Evolutionary conservation across 1,139 yeast genomes (phyloP).

Genomic region (Lodderomyces margitis): DNA sequence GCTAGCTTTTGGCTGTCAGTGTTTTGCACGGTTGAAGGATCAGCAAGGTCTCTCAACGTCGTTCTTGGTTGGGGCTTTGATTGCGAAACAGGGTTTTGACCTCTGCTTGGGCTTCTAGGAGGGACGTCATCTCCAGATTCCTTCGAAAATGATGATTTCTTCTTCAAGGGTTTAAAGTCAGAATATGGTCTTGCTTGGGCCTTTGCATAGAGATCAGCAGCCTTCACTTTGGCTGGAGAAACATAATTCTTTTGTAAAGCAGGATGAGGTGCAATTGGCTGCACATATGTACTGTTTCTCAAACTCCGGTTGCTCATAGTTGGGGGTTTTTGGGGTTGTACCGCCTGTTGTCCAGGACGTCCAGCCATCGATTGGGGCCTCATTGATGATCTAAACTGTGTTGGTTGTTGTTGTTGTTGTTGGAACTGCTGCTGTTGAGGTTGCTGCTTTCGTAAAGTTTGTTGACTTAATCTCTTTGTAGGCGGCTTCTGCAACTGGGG

Average conservation of each 20-base stretch:
- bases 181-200: slow-evolving; percentile 46
- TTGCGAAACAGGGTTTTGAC: not conserved
- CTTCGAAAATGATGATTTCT: slow-evolving; percentile 56
- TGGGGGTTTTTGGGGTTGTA: slow-evolving; percentile 6
- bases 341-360: slow-evolving; percentile 1
- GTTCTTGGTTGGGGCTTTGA: slow-evolving; percentile 7
- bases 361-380: slow-evolving; percentile 27
- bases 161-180: slow-evolving; percentile 36
- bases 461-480: slow-evolving; percentile 31
- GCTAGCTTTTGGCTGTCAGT: not conserved
- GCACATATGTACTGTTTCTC: slow-evolving; percentile 36
- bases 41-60: slow-evolving; percentile 12
- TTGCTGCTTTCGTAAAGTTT: slow-evolving; percentile 26
- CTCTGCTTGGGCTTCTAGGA: slow-evolving; percentile 11
- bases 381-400: slow-evolving; percentile 23
- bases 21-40: slow-evolving; percentile 8
- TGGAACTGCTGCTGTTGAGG: slow-evolving; percentile 4
- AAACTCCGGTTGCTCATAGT: slow-evolving; percentile 33
- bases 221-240: slow-evolving; percentile 44
- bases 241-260: slow-evolving; percentile 38
- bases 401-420: slow-evolving; percentile 6
- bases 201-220: slow-evolving; percentile 50
- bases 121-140: slow-evolving; percentile 38
- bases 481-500: slow-evolving; percentile 10
- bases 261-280: slow-evolving; percentile 46